Evolutionary conservation across 371 early-diverging fungal genomes (phyloP).

Genomic region (Apophysomyces sp.): DNA sequence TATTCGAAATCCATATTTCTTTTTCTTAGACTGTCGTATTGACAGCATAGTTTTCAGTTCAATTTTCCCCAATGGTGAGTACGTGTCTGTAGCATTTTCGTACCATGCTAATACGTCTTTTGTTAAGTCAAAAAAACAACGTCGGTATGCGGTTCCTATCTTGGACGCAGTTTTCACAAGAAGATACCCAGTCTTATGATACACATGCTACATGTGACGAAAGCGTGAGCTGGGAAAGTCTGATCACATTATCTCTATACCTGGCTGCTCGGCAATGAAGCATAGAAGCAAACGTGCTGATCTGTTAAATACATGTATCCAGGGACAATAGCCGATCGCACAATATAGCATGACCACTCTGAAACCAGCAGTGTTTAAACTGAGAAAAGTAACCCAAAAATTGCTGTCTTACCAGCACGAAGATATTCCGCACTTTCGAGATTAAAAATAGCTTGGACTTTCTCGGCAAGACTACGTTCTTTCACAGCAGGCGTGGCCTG

Average conservation of each 20-base stretch:
- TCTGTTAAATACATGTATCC: constrained; percentile 73
- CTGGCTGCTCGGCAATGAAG: constrained; percentile 56
- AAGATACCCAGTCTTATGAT: constrained; percentile 67
- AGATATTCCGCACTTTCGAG: constrained; percentile 55
- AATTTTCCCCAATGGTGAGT: constrained; percentile 70
- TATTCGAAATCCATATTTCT: constrained; percentile 58
- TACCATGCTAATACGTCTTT: constrained; percentile 65
- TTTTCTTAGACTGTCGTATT: constrained; percentile 49
- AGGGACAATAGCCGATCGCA: constrained; percentile 66
- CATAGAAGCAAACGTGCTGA: constrained; percentile 73
- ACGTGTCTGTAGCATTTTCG: constrained; percentile 62
- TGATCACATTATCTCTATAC: constrained; percentile 21
- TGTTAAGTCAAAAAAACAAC: constrained; percentile 73
- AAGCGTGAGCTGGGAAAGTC: neutral
- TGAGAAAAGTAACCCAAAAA: constrained; percentile 1
- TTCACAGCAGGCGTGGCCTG: constrained; percentile 6
- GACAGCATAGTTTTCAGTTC: constrained; percentile 63
- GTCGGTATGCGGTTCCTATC: constrained; percentile 40
- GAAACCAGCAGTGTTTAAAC: neutral
- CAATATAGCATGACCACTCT: constrained; percentile 78
- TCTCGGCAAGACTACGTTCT: constrained; percentile 51
- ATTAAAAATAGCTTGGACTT: constrained; percentile 60
- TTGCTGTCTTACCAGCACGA: constrained; percentile 41
- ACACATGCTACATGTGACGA: constrained; percentile 34
- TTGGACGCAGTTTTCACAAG: constrained; percentile 44